phyloP scores from a whole-genome alignment of 805 yeast species.

The Wickerhamiella brachini region DNA sequence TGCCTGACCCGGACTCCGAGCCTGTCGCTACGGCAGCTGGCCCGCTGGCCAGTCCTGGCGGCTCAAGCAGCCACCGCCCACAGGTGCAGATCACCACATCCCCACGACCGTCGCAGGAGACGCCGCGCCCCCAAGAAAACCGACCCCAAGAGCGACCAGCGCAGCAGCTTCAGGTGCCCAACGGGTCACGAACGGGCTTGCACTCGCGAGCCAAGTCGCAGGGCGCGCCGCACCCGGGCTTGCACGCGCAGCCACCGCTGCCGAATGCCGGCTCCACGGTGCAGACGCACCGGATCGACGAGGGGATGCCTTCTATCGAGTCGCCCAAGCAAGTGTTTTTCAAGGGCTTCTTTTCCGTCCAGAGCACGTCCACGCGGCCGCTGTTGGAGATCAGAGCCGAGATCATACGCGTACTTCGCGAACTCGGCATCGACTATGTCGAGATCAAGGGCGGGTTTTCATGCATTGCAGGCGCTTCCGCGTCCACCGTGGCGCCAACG shows the following conservation, averaged over 20 bases:
- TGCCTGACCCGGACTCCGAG: not conserved
- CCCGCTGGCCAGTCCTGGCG: not conserved
- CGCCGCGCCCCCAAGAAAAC: not conserved
- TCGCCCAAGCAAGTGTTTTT: conserved; percentile 81
- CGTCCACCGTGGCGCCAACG: conserved; percentile 3
- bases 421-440: conserved; percentile 63
- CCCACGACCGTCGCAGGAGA: not conserved
- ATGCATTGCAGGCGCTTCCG: conserved; percentile 46
- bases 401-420: conserved; percentile 60
- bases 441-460: conserved; percentile 92
- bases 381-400: conserved; percentile 77
- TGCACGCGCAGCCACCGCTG: not conserved
- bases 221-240: conserved; percentile 7
- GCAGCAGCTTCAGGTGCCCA: not conserved
- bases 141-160: not conserved
- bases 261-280: not conserved
- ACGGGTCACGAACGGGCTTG: not conserved
- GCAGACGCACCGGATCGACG: conserved; percentile 39
- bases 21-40: not conserved
- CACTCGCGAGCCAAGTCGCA: conserved; percentile 16
- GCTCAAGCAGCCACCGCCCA: not conserved
- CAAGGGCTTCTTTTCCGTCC: conserved; percentile 89
- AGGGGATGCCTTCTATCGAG: conserved; percentile 87
- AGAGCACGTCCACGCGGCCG: conserved; percentile 87
- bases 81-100: not conserved